A percentile compares a stretch with the other conserved stretches of the same genome.
These are phyloP conservation scores for Myxozyma mucilagina DNA, from an alignment of 805 yeast genomes.

Conservation along the genomic window DNA sequence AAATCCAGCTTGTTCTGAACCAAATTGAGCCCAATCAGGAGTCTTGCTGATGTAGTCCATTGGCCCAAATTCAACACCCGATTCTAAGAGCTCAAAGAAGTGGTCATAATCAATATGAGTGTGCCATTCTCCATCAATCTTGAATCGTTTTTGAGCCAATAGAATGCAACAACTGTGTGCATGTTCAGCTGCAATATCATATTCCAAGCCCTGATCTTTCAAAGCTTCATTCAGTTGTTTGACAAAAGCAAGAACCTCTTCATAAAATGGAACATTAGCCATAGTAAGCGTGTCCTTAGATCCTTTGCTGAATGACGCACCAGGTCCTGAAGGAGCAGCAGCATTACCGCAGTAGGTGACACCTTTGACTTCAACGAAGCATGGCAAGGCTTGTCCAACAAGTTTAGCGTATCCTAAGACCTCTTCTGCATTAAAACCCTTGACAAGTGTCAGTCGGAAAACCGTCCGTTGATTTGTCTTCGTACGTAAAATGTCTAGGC, in stretches of 20 bases:
- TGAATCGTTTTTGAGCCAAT: slow-evolving; percentile 73
- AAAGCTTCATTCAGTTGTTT: slow-evolving; percentile 61
- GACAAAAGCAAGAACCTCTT: slow-evolving; percentile 81
- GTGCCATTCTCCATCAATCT: slow-evolving; percentile 72
- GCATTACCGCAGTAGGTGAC: slow-evolving; percentile 95
- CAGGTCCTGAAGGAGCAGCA: slow-evolving; percentile 66
- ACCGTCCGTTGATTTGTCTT: slow-evolving; percentile 82
- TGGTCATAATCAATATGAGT: slow-evolving; percentile 83
- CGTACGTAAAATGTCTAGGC: slow-evolving; percentile 75
- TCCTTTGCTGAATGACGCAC: slow-evolving; percentile 19
- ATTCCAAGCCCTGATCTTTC: slow-evolving; percentile 63
- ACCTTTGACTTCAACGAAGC: slow-evolving; percentile 89
- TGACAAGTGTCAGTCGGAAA: slow-evolving; percentile 83
- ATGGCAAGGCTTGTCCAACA: slow-evolving; percentile 77
- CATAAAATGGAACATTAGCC: slow-evolving; percentile 94
- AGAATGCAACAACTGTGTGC: slow-evolving; percentile 92
- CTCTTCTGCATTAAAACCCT: slow-evolving; percentile 87
- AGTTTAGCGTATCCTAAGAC: slow-evolving; percentile 80
- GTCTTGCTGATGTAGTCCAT: slow-evolving; percentile 80
- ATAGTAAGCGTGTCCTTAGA: slow-evolving; percentile 57
- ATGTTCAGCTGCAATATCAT: slow-evolving; percentile 90
- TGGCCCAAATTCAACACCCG: slow-evolving; percentile 69
- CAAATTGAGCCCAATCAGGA: slow-evolving; percentile 91
- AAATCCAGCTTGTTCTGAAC: slow-evolving; percentile 81
- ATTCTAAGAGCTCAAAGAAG: slow-evolving; percentile 67